Percentiles rank a stretch among this genome's conserved stretches.
These are phyloP conservation scores for Pelagophyceae sp. DNA, from an alignment of 352 stramenopile genomes.

Conservation along the genomic window DNA sequence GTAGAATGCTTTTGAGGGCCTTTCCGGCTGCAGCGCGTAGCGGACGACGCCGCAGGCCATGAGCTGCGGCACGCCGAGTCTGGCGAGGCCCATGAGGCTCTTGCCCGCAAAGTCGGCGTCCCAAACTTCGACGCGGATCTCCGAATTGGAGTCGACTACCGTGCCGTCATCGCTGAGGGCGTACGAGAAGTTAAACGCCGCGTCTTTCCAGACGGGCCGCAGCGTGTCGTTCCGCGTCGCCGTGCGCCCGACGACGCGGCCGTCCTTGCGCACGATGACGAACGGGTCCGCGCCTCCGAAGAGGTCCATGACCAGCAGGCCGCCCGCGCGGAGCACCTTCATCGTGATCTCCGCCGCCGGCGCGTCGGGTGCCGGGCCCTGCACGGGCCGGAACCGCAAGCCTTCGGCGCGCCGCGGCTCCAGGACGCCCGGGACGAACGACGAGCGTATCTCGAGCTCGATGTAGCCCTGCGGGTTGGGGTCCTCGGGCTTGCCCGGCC, in stretches of 20 bases:
- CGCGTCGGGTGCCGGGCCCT: background rate
- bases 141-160: background rate
- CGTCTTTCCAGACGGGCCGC: constrained; percentile 21
- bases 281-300: constrained; percentile 25
- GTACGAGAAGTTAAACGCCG: background rate
- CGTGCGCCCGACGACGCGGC: constrained; percentile 21
- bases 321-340: background rate
- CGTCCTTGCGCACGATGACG: constrained; percentile 22
- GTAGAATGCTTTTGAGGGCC: background rate
- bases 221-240: constrained; percentile 20
- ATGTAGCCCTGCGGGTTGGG: background rate
- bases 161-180: background rate
- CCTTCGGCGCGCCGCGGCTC: background rate
- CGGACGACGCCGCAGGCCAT: background rate
- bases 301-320: constrained; percentile 16
- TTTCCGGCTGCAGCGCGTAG: background rate
- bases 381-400: background rate
- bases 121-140: constrained; percentile 12
- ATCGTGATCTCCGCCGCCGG: background rate
- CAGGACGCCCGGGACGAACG: background rate
- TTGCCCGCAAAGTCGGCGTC: background rate
- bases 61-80: background rate
- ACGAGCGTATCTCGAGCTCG: background rate
- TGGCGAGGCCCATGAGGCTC: constrained; percentile 1
- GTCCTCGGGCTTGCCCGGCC: constrained; percentile 11